Percentiles rank a stretch among this genome's conserved stretches.
Conservation (phyloP, 2,329 filamentous ascomycete genomes). For the Furcasterigmium sp. region DNA sequence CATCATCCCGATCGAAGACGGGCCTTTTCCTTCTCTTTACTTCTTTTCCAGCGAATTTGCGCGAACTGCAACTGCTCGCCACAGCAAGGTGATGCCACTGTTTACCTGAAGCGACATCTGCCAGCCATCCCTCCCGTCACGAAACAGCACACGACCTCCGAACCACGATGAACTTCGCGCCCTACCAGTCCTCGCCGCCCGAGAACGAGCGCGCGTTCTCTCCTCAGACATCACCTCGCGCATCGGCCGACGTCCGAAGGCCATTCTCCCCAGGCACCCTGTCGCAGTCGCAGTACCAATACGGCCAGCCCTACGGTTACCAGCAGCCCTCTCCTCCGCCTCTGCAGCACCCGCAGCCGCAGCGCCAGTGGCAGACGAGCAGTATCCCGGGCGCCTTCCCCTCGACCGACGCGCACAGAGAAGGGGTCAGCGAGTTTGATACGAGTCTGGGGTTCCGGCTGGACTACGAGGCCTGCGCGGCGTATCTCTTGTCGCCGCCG, state of each 20-base stretch:
- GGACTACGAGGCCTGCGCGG: slow-evolving; percentile 85
- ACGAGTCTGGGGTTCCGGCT: slow-evolving; percentile 82
- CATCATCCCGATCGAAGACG: too few relatives aligned
- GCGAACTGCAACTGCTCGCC: too few relatives aligned
- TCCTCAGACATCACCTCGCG: slow-evolving; percentile 48
- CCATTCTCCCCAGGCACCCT: slow-evolving; percentile 40
- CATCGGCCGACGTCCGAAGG: slow-evolving; percentile 49
- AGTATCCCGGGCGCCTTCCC: slow-evolving; percentile 31
- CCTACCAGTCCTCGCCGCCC: slow-evolving; percentile 89
- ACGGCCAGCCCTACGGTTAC: slow-evolving; percentile 20
- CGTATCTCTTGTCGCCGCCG: slow-evolving; percentile 81
- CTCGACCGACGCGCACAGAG: slow-evolving; percentile 33
- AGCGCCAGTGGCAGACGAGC: slow-evolving; percentile 42
- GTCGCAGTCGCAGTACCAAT: slow-evolving; percentile 22
- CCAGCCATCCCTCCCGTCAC: not conserved
- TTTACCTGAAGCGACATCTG: too few relatives aligned
- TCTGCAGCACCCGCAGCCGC: slow-evolving; percentile 50
- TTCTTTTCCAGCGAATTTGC: too few relatives aligned
- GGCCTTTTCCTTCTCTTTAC: too few relatives aligned
- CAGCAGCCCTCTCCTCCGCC: slow-evolving; percentile 34
- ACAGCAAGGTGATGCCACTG: too few relatives aligned
- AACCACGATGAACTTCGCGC: slow-evolving; percentile 80
- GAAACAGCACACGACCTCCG: slow-evolving; percentile 4
- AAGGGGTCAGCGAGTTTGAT: slow-evolving; percentile 76
- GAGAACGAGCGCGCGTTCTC: slow-evolving; percentile 79